phyloP scores from a whole-genome alignment of 2,329 filamentous ascomycete species.

The Plectosphaerella cucumerina region DNA sequence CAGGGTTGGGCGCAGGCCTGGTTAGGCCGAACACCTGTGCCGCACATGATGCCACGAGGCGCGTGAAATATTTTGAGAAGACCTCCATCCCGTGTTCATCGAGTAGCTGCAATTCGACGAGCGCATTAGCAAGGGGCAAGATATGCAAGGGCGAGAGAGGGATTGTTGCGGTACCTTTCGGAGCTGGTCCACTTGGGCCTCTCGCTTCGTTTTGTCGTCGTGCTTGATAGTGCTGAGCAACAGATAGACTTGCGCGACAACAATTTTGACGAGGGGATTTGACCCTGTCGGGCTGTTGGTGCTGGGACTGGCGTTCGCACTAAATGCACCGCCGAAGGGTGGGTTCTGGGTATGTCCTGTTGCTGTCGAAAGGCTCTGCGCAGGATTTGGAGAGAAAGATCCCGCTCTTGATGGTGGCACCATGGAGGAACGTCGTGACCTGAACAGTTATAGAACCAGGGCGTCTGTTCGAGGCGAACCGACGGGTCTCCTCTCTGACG shows the following conservation, averaged over 20 bases:
- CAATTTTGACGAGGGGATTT: slow-evolving; percentile 80
- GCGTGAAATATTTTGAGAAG: slow-evolving; percentile 91
- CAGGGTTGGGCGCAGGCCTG: slow-evolving; percentile 68
- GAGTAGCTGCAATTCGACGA: slow-evolving; percentile 62
- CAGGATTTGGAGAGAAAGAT: slow-evolving; percentile 61
- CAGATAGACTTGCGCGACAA: slow-evolving; percentile 91
- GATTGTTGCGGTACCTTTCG: slow-evolving; percentile 64
- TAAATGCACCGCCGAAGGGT: slow-evolving; percentile 52
- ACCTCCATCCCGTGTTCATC: slow-evolving; percentile 99
- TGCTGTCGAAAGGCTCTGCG: slow-evolving; percentile 53
- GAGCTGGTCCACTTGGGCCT: slow-evolving; percentile 85
- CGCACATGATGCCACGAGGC: slow-evolving; percentile 87
- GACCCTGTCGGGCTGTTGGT: slow-evolving; percentile 59
- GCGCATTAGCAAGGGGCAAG: slow-evolving; percentile 10
- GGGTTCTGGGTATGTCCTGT: slow-evolving; percentile 52
- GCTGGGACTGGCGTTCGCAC: slow-evolving; percentile 58
- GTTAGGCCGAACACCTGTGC: slow-evolving; percentile 81
- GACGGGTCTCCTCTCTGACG: slow-evolving; percentile 7
- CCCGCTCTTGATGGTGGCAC: slow-evolving; percentile 57
- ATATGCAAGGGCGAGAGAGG: not conserved
- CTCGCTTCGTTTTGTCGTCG: slow-evolving; percentile 86
- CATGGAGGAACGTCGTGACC: slow-evolving; percentile 35
- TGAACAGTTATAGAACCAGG: slow-evolving; percentile 3
- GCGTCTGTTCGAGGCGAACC: slow-evolving; percentile 9
- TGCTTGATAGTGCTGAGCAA: slow-evolving; percentile 92